Conservation (phyloP, 352 stramenopile genomes). For the Globisporangium polare region DNA sequence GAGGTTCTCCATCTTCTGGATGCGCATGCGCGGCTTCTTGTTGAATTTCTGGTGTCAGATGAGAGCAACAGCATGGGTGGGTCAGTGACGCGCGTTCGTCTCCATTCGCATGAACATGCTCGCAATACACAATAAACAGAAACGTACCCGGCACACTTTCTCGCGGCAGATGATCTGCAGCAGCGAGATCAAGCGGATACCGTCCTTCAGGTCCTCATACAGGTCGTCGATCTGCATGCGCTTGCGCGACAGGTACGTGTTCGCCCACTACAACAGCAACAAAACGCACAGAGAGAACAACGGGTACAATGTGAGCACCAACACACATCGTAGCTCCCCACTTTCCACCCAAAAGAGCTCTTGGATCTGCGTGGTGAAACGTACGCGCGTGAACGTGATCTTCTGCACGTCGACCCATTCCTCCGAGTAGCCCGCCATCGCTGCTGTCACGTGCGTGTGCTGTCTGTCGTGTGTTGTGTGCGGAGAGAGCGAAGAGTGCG, state of each 20-base stretch:
- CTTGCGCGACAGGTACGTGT: constrained; percentile 87
- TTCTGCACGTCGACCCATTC: constrained; percentile 91
- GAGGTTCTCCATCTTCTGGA: constrained; percentile 92
- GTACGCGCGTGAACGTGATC: constrained; percentile 88
- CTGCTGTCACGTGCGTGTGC: constrained; percentile 2
- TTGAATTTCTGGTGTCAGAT: constrained; percentile 81
- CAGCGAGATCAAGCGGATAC: constrained; percentile 82
- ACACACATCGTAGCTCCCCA: neutral
- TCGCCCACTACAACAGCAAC: constrained; percentile 62
- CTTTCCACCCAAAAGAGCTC: neutral
- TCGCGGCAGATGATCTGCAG: constrained; percentile 88
- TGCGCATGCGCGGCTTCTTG: constrained; percentile 90
- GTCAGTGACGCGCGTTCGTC: neutral
- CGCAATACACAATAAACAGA: neutral
- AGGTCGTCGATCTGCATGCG: constrained; percentile 88
- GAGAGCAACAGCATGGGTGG: neutral
- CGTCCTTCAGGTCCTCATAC: constrained; percentile 86
- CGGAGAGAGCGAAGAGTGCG: constrained; percentile 4
- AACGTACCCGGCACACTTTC: constrained; percentile 80
- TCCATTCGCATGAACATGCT: neutral
- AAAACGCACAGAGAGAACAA: neutral
- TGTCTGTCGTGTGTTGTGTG: neutral
- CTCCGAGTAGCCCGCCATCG: constrained; percentile 62
- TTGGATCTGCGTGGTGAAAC: neutral
- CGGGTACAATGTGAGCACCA: neutral